Conservation (phyloP, 139 green algal genomes). For the Trebouxia sp. region DNA sequence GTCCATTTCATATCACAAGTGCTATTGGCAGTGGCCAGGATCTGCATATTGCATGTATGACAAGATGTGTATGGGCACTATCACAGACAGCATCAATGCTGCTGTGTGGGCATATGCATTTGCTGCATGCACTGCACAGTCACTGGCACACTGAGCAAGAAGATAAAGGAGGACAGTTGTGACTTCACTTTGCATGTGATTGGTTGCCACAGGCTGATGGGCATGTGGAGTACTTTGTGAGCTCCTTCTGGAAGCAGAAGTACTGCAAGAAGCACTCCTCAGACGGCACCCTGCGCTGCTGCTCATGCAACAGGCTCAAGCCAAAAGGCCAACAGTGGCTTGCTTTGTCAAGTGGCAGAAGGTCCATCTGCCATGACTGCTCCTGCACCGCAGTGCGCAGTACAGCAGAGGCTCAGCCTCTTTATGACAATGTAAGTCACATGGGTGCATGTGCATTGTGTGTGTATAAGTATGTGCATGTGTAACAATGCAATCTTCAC, state of each 20-base stretch:
- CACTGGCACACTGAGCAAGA: too few relatives aligned
- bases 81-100: too few relatives aligned
- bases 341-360: constrained; percentile 63
- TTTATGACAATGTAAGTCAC: constrained; percentile 67
- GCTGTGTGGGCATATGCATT: too few relatives aligned
- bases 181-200: background rate
- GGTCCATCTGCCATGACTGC: constrained; percentile 81
- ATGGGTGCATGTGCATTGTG: too few relatives aligned
- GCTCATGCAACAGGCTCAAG: constrained; percentile 12
- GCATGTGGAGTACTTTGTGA: background rate
- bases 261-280: constrained; percentile 62
- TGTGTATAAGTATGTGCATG: too few relatives aligned
- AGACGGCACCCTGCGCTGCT: constrained; percentile 63
- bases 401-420: constrained; percentile 69
- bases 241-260: constrained; percentile 58
- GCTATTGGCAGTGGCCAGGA: too few relatives aligned
- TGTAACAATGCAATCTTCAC: too few relatives aligned
- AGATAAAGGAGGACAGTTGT: too few relatives aligned
- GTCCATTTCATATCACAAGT: too few relatives aligned
- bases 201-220: background rate
- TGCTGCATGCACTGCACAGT: too few relatives aligned
- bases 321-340: constrained; percentile 42
- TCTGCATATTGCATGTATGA: too few relatives aligned
- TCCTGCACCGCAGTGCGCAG: constrained; percentile 70
- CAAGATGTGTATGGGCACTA: too few relatives aligned